These are phyloP conservation scores for Scedosporium dehoogii DNA, from an alignment of 2,329 filamentous ascomycete species.

Conservation along the genomic window DNA sequence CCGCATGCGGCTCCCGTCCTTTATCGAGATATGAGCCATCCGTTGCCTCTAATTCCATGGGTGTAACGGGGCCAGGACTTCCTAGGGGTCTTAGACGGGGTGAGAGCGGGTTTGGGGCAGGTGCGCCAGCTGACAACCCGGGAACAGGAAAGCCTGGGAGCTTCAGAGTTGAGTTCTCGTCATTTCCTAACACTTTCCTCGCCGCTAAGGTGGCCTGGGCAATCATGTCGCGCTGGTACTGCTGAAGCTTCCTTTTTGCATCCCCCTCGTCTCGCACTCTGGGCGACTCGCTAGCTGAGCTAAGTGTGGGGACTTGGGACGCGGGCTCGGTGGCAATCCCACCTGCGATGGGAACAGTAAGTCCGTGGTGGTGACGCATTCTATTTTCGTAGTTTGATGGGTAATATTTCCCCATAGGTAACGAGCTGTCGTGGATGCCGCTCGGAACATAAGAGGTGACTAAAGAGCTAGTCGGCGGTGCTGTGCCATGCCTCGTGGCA, in stretches of 20 bases:
- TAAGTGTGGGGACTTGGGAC: slow-evolving; percentile 19
- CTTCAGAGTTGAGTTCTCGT: not conserved
- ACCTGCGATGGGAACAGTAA: slow-evolving; percentile 14
- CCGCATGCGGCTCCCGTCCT: slow-evolving; percentile 5
- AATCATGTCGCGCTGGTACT: slow-evolving; percentile 54
- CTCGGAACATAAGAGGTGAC: slow-evolving; percentile 41
- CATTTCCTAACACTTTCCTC: slow-evolving; percentile 18
- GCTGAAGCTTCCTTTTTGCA: slow-evolving; percentile 39
- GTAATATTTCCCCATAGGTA: slow-evolving; percentile 54
- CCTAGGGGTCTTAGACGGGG: slow-evolving; percentile 42
- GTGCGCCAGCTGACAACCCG: not conserved
- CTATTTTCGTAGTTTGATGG: slow-evolving; percentile 49
- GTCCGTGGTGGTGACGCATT: slow-evolving; percentile 13
- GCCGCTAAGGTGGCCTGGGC: slow-evolving; percentile 42
- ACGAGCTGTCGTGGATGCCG: slow-evolving; percentile 33
- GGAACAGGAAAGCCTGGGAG: not conserved
- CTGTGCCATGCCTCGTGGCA: not conserved
- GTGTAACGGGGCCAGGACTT: slow-evolving; percentile 51
- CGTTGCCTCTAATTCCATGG: slow-evolving; percentile 42
- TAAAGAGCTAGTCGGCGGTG: not conserved
- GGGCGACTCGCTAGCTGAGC: not conserved
- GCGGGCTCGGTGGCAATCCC: slow-evolving; percentile 23
- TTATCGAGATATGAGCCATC: slow-evolving; percentile 13
- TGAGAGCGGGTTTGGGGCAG: slow-evolving; percentile 31
- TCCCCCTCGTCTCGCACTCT: slow-evolving; percentile 24